Evolutionary conservation across 148 eudicot species (phyloP).

Genomic region (Fagopyrum homotropicum): DNA sequence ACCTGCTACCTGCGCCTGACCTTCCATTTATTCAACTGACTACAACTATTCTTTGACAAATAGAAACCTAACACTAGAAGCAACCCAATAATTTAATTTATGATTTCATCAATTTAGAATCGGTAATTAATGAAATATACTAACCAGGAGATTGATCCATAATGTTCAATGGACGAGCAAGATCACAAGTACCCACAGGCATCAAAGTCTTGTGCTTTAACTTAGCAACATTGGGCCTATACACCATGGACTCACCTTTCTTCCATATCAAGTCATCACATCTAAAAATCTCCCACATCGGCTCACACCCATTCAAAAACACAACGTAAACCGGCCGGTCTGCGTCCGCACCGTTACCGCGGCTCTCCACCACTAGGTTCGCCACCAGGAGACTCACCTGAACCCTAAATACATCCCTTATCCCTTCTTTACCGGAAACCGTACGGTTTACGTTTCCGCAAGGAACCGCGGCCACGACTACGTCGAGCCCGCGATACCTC

Average conservation of each 20-base stretch:
- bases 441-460: conserved; percentile 15
- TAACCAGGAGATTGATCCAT: conserved; percentile 20
- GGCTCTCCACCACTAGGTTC: conserved; percentile 36
- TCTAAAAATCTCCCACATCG: conserved; percentile 73
- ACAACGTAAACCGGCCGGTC: conserved; percentile 34
- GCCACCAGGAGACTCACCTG: conserved; percentile 60
- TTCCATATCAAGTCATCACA: conserved; percentile 67
- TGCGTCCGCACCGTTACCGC: not conserved
- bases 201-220: conserved; percentile 30
- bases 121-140: not conserved
- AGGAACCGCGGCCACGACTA: conserved; percentile 54
- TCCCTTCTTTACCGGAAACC: conserved; percentile 14
- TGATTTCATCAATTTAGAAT: not conserved
- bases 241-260: conserved; percentile 42
- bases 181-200: conserved; percentile 70
- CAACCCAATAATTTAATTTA: not conserved
- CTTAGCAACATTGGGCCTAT: conserved; percentile 46
- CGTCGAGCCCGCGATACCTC: conserved; percentile 30
- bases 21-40: not conserved
- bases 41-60: conserved; percentile 10
- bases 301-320: conserved; percentile 53
- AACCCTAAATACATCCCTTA: conserved; percentile 54
- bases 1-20: conserved; percentile 3
- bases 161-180: conserved; percentile 33
- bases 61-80: not conserved